These are phyloP conservation scores for Suillus paluster DNA, from an alignment of 768 basidiomycete genomes.

Conservation along the genomic window DNA sequence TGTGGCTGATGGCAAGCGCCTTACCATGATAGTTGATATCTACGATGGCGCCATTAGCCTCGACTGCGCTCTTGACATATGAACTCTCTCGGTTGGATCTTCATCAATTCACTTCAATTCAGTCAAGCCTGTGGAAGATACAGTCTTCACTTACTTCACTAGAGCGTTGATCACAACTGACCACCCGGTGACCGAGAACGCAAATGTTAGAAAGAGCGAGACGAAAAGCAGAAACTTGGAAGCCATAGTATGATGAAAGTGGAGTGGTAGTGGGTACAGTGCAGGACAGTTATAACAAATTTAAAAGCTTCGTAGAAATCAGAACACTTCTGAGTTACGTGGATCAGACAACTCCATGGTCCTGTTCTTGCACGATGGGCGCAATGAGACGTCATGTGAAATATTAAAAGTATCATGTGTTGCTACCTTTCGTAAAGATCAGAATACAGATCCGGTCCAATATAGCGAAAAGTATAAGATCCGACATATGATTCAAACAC, in stretches of 20 bases:
- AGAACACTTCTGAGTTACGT: not conserved
- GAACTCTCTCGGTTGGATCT: conserved; percentile 12
- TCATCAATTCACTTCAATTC: not conserved
- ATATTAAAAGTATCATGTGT: not conserved
- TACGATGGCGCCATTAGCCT: not conserved
- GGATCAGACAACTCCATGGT: not conserved
- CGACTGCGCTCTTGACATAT: not conserved
- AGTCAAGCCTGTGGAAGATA: not conserved
- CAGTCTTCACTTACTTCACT: conserved; percentile 12
- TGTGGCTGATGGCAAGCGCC: not conserved
- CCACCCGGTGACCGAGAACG: conserved; percentile 27
- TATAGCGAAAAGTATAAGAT: not conserved
- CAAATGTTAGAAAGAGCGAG: conserved; percentile 32
- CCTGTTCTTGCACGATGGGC: not conserved
- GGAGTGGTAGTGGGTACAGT: not conserved
- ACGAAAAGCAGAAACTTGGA: conserved; percentile 11
- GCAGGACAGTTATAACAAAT: not conserved
- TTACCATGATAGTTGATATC: conserved; percentile 6
- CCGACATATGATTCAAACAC: not conserved
- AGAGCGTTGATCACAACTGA: conserved; percentile 12
- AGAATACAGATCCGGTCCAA: not conserved
- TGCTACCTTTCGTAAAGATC: not conserved
- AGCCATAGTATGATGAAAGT: not conserved
- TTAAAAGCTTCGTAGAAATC: not conserved
- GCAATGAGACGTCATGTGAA: not conserved